Evolutionary conservation across 352 stramenopile species (phyloP).

Genomic region (Phytopythium delawarense): DNA sequence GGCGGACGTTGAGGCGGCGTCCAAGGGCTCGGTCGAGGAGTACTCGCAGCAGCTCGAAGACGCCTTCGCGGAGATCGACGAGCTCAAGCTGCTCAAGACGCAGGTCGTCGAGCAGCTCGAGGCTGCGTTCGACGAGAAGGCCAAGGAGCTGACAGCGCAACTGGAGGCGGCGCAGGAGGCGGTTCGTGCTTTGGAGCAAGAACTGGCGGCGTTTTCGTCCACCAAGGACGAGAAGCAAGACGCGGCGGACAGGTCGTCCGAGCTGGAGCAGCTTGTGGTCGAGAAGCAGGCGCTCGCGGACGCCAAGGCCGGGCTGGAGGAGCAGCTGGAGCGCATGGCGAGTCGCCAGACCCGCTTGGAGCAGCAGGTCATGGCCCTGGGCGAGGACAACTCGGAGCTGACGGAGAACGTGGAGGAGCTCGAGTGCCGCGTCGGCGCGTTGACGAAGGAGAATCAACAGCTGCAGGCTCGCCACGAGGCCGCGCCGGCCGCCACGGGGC

Average conservation of each 20-base stretch:
- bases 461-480: background rate
- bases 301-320: constrained; percentile 26
- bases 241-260: constrained; percentile 3
- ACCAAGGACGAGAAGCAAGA: background rate
- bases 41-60: constrained; percentile 23
- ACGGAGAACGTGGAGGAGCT: constrained; percentile 22
- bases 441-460: background rate
- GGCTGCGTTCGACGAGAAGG: constrained; percentile 18
- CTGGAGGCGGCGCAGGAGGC: background rate
- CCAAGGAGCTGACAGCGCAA: constrained; percentile 10
- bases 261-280: constrained; percentile 11
- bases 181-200: background rate
- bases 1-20: constrained; percentile 9
- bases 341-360: constrained; percentile 21
- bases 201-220: constrained; percentile 6
- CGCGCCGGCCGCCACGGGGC: background rate
- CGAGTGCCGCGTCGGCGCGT: constrained; percentile 6
- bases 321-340: constrained; percentile 27
- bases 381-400: constrained; percentile 30
- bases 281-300: constrained; percentile 19
- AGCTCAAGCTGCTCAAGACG: constrained; percentile 23
- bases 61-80: constrained; percentile 23
- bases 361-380: constrained; percentile 19
- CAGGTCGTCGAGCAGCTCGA: constrained; percentile 26
- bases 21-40: constrained; percentile 16